phyloP scores from a whole-genome alignment of 148 eudicot species.

The Silene conica region DNA sequence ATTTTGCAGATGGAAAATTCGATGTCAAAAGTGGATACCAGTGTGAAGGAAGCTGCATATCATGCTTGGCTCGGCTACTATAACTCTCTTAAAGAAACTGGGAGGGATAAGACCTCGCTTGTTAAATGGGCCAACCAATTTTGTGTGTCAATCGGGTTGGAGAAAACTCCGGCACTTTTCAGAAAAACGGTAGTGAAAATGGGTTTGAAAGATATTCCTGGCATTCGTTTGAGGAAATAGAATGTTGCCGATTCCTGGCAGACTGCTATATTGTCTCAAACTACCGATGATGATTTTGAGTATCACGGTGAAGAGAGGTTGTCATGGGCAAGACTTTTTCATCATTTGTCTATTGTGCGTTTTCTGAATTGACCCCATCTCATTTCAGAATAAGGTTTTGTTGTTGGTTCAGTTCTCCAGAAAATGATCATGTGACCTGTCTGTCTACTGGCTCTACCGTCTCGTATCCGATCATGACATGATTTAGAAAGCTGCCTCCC shows the following conservation, averaged over 20 bases:
- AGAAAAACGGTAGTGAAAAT: constrained; percentile 79
- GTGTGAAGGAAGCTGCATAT: constrained; percentile 85
- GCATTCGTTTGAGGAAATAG: constrained; percentile 74
- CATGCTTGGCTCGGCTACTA: constrained; percentile 98
- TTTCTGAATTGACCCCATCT: background rate
- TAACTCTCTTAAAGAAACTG: constrained; percentile 65
- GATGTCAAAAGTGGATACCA: constrained; percentile 62
- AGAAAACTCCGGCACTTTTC: constrained; percentile 71
- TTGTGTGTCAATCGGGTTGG: constrained; percentile 62
- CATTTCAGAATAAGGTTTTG: background rate
- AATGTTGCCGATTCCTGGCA: background rate
- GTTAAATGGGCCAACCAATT: constrained; percentile 70
- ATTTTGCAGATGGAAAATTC: constrained; percentile 60
- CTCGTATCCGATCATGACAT: no score
- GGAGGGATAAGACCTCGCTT: constrained; percentile 85
- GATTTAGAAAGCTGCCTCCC: no score
- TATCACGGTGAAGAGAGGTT: background rate
- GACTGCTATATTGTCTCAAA: background rate
- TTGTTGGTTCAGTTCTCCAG: background rate
- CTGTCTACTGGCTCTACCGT: no score
- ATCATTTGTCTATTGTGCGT: background rate
- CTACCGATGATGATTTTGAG: background rate
- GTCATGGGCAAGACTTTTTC: background rate
- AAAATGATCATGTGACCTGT: background rate
- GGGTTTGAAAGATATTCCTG: constrained; percentile 87